Evolutionary conservation across 2,329 filamentous ascomycete species (phyloP), one percentile per base, ranked within the genome.

Genomic region (Aspergillus tubingensis): DNA sequence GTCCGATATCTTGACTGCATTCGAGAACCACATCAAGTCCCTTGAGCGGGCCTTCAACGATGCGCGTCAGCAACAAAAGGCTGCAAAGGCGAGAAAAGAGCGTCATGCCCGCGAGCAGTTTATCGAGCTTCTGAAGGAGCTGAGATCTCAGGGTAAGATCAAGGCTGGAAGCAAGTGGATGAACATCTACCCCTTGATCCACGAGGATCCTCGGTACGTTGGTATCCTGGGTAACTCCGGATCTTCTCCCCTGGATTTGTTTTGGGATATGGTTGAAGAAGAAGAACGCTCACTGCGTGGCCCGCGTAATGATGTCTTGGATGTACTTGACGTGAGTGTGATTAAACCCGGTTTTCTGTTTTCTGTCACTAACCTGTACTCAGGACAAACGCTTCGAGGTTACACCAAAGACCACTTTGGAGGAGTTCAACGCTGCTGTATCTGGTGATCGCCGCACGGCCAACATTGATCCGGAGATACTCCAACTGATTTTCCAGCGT

Each of bases 221-320:
- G 88, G 87, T 65, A 92, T 96, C 82, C 85, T 93, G 61, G 93
- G 92, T 54, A 91, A 96, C 72, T 79, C 85, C 60, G 93, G 94
- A 58, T 96, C 93, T 4, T 90, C 87, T 4, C 91, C 95, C 13
- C 84, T 96, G 65, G 92, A 98, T 70, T 82, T 99, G 6, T 98
- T 99, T 80, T 97, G 94, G 92, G 95, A 99, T 74, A 82, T 93
- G 51, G 84, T 98, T 25, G 95, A 98, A 74, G 92, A 96, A 74
- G 92, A 98, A 75, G 94, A 99, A 72, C 87, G 91, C 60, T 88
- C 89, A n/a, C 81, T 97, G 51, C 89, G 93, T 62, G 88, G 86
- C 53, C 88, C 89, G 52, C 85, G 91, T 62, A 96, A 95, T 72
- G 88, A 92, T 72, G 90, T 96, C 41, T 81, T 95, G 65, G 92